phyloP scores from a whole-genome alignment of 306 rosid species.

The Sphenostylis stenocarpa region DNA sequence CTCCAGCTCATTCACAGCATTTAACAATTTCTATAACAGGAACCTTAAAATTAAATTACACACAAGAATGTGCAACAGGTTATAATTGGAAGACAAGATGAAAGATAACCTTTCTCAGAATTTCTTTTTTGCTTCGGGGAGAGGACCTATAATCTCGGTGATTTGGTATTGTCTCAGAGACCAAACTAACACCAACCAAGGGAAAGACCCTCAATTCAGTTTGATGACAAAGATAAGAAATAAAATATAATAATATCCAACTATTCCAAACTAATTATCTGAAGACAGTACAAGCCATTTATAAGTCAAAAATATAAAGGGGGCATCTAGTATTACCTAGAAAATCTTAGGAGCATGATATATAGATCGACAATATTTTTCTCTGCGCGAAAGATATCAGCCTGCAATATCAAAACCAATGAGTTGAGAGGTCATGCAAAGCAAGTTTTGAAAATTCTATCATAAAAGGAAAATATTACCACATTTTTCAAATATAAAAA shows the following conservation, averaged over 20 bases:
- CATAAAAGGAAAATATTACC: not conserved
- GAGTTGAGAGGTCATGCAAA: constrained; percentile 16
- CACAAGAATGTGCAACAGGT: not conserved
- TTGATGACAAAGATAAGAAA: constrained; percentile 13
- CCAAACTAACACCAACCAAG: constrained; percentile 59
- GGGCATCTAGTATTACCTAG: constrained; percentile 55
- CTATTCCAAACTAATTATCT: constrained; percentile 3
- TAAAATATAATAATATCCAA: not conserved
- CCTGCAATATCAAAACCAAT: constrained; percentile 53
- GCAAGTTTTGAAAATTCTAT: constrained; percentile 1
- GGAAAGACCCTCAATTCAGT: constrained; percentile 11
- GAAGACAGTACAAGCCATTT: not conserved
- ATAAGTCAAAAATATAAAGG: not conserved
- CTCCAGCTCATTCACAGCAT: constrained; percentile 75
- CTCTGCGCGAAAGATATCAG: constrained; percentile 82
- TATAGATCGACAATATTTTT: constrained; percentile 77
- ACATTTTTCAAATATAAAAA: not conserved
- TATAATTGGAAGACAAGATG: not conserved
- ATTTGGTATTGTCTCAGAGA: constrained; percentile 78
- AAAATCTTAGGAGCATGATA: constrained; percentile 80
- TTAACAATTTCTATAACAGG: constrained; percentile 54
- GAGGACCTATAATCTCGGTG: constrained; percentile 64
- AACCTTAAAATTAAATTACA: constrained; percentile 33
- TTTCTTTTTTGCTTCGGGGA: constrained; percentile 50
- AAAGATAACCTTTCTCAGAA: constrained; percentile 55